Conservation (phyloP, 768 basidiomycete genomes). For the Calocybe indica region DNA sequence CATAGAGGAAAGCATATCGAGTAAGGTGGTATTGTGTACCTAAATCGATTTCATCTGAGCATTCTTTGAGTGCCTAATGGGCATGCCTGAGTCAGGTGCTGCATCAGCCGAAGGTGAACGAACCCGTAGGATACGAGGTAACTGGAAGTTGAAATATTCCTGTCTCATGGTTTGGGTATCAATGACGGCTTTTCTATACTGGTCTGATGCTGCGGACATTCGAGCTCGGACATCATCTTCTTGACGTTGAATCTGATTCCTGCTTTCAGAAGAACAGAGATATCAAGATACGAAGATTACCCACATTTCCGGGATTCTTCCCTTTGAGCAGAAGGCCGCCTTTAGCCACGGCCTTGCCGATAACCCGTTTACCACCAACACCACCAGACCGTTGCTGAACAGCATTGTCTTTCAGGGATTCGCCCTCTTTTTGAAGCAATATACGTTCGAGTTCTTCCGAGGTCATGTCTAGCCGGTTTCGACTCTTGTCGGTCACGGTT, state of each 20-base stretch:
- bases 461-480: conserved; percentile 76
- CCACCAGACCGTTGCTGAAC: conserved; percentile 59
- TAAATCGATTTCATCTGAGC: conserved; percentile 91
- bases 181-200: conserved; percentile 83
- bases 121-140: conserved; percentile 89
- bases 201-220: conserved; percentile 82
- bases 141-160: conserved; percentile 96
- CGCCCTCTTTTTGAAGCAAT: conserved; percentile 91
- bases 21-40: conserved; percentile 98
- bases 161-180: conserved; percentile 90
- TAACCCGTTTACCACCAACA: conserved; percentile 68
- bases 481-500: conserved; percentile 79
- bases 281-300: conserved; percentile 6
- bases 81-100: neutral
- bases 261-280: conserved; percentile 2
- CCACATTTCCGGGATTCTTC: conserved; percentile 84
- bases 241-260: conserved; percentile 72
- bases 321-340: conserved; percentile 87
- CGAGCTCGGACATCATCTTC: conserved; percentile 90
- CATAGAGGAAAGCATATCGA: conserved; percentile 91
- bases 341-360: conserved; percentile 90
- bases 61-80: conserved; percentile 81
- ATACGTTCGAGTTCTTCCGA: conserved; percentile 94
- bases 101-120: conserved; percentile 23
- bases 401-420: conserved; percentile 77